A percentile compares a stretch with the other conserved stretches of the same genome.
Conservation (phyloP, 441 rosid genomes). For the Erodium moschatum region DNA sequence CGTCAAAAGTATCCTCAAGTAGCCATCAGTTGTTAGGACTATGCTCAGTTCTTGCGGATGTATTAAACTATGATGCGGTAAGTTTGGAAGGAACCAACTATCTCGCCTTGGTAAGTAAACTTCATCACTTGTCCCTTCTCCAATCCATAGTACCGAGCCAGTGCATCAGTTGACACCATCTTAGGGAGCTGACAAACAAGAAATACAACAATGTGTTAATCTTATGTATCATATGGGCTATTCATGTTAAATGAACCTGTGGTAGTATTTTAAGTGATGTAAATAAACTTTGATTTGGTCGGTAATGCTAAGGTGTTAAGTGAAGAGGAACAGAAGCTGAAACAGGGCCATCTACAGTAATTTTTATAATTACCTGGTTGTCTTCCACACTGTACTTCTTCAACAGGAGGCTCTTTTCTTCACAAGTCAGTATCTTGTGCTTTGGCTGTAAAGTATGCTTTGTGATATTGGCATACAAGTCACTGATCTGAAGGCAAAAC, state of each 20-base stretch:
- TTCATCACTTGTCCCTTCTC: conserved; percentile 33
- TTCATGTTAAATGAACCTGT: neutral
- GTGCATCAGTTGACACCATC: conserved; percentile 39
- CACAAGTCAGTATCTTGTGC: conserved; percentile 32
- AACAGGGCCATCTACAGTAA: neutral
- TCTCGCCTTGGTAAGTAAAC: conserved; percentile 33
- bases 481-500: conserved; percentile 35
- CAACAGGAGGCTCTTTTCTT: conserved; percentile 35
- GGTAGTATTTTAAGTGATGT: too few species aligned
- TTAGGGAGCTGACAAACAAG: conserved; percentile 33
- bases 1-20: neutral
- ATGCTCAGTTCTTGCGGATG: neutral
- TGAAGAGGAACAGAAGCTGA: too few species aligned
- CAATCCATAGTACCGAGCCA: conserved; percentile 34
- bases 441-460: conserved; percentile 41
- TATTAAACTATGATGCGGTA: conserved; percentile 44
- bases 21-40: neutral
- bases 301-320: too few species aligned
- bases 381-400: conserved; percentile 30
- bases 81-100: conserved; percentile 27
- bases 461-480: conserved; percentile 46
- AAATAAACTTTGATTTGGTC: neutral
- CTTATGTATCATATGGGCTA: neutral
- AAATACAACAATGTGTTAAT: neutral
- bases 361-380: conserved; percentile 30